Conservation (phyloP, 192 early-diverging fungal species). For the Umbelopsis isabellina region DNA sequence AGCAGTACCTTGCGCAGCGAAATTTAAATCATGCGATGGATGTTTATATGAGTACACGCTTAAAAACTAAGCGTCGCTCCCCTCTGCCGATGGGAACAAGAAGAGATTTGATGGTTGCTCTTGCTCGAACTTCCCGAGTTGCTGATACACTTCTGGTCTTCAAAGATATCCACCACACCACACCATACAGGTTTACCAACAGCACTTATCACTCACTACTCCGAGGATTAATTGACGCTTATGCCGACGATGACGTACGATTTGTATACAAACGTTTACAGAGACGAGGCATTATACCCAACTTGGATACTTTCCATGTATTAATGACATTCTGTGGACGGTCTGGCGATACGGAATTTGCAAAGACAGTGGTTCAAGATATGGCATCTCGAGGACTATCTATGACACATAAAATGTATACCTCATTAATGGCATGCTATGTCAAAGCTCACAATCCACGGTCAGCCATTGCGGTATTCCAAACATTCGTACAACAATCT, state of each 20-base stretch:
- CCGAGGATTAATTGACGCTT: background rate
- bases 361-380: background rate
- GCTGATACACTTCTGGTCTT: constrained; percentile 5
- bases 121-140: background rate
- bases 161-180: background rate
- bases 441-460: constrained; percentile 10
- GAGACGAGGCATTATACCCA: constrained; percentile 19
- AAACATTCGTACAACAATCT: constrained; percentile 13
- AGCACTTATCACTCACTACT: background rate
- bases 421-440: constrained; percentile 34
- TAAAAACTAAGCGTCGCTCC: background rate
- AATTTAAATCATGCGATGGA: constrained; percentile 14
- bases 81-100: background rate
- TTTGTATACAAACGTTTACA: constrained; percentile 17
- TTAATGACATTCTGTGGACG: constrained; percentile 21
- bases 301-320: constrained; percentile 19
- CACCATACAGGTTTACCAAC: constrained; percentile 9
- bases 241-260: background rate
- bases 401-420: constrained; percentile 25
- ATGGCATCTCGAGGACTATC: background rate
- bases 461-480: constrained; percentile 23
- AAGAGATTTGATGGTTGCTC: constrained; percentile 11
- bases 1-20: constrained; percentile 2
- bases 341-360: constrained; percentile 12
- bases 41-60: background rate